Percentiles rank a stretch among this genome's conserved stretches.
These are phyloP conservation scores for Barnettozyma californica DNA, from an alignment of 805 yeast species.

Conservation along the genomic window DNA sequence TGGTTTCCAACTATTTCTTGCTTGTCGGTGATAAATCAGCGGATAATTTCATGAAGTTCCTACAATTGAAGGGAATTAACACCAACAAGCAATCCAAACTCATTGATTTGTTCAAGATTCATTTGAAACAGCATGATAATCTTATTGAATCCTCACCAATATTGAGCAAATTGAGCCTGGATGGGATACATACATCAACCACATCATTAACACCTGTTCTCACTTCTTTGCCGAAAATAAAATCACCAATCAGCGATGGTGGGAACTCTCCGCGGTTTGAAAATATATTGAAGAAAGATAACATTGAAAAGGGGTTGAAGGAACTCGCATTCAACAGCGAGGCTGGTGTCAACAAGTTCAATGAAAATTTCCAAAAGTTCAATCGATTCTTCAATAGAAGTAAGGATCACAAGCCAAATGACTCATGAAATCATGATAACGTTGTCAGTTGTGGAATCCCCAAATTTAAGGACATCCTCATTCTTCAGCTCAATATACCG, in stretches of 20 bases:
- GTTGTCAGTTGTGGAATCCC: slow-evolving; percentile 29
- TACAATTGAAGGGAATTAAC: slow-evolving; percentile 55
- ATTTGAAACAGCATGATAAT: slow-evolving; percentile 22
- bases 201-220: slow-evolving; percentile 1
- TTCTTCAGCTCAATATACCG: slow-evolving; percentile 37
- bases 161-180: slow-evolving; percentile 18
- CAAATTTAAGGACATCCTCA: slow-evolving; percentile 39
- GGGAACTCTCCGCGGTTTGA: slow-evolving; percentile 25
- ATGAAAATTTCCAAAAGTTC: slow-evolving; percentile 51
- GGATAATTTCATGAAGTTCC: slow-evolving; percentile 57
- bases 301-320: slow-evolving; percentile 31
- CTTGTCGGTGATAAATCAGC: slow-evolving; percentile 61
- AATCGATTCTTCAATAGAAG: slow-evolving; percentile 51
- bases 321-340: slow-evolving; percentile 45
- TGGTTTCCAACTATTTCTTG: slow-evolving; percentile 60
- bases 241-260: slow-evolving; percentile 13
- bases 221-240: slow-evolving; percentile 7
- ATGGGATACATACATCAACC: slow-evolving; percentile 7
- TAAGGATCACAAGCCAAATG: slow-evolving; percentile 8
- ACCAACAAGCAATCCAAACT: slow-evolving; percentile 19
- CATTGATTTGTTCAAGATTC: slow-evolving; percentile 23
- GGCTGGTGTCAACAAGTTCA: slow-evolving; percentile 54
- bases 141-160: slow-evolving; percentile 25
- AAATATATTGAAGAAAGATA: slow-evolving; percentile 25
- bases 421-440: slow-evolving; percentile 19